Base-by-base conservation (phyloP, 106 monocot species). In the Dendrobium nobile region DNA sequence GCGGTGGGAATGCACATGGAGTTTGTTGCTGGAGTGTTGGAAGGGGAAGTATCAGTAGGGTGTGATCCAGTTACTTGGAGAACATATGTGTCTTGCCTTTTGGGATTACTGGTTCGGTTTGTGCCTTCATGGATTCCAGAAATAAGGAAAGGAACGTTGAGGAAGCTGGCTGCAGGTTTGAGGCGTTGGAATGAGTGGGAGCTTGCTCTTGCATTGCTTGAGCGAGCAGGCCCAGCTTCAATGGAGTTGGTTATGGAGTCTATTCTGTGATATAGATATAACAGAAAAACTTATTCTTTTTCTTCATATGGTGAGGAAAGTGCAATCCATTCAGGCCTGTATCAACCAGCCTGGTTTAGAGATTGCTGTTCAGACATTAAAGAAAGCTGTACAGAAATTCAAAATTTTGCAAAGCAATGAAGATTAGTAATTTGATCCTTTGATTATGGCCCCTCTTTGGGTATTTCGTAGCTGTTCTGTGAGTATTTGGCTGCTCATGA, bases 181-280 rank as follows among this genome's bases (percentile, higher is more conserved):
- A 86, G 83, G 61, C 85, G 91, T 18, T 95, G 98, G 95, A 79
- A 89, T 45, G 95, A 99, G 78, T 59, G 78, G 54, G 91, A 95
- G 13, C 80, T 99, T 27, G 98, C 98, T 3, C 78, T 95, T 0
- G 75, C 89, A 7, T 84, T 99, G 5, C 83, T 99, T 1, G 91
- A 95, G 82, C 70, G 82, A 37, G 95, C 92, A 3, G 98, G 98
- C 0, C 84, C 84, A 0, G 83, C 67, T 6, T 87, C 88, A 20
- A 70, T 92, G 47, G 59, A 79, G 19, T 84, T 84, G 55, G 87
- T 90, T 10, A 79, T 99, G 16, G 89, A 91, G 22, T 84, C 84
- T 5, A 19, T 91, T 85, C 11, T 73, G 79, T 40, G 40, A 72
- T 51, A 15, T 51, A 13, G 13, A 51, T 51, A 45, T 45, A 45